phyloP scores from a whole-genome alignment of 495 filamentous ascomycete genomes.

The Xylaria scruposa region DNA sequence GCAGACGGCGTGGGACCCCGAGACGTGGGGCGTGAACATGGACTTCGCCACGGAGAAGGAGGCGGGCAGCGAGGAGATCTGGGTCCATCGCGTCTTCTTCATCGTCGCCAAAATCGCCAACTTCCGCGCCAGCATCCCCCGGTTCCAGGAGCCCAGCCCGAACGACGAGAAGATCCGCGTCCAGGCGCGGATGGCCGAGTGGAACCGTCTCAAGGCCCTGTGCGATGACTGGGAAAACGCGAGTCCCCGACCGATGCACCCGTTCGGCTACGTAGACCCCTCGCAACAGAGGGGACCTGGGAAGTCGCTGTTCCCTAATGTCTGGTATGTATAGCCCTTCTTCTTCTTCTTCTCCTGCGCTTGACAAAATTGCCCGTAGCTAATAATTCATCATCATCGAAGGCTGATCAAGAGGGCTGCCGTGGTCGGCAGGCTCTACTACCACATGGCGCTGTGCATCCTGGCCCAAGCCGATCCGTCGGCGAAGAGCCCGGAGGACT shows the following conservation, averaged over 20 bases:
- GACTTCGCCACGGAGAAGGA: constrained; percentile 59
- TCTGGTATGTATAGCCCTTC: constrained; percentile 66
- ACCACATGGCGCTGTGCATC: constrained; percentile 82
- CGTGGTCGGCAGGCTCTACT: constrained; percentile 85
- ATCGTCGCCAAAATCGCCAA: constrained; percentile 88
- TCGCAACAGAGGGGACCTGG: constrained; percentile 63
- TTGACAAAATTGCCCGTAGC: neutral
- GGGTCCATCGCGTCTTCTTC: constrained; percentile 89
- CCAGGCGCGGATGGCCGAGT: constrained; percentile 73
- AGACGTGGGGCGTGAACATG: constrained; percentile 91
- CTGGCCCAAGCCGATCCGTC: constrained; percentile 81
- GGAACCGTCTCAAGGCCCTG: constrained; percentile 73
- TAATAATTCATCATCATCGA: constrained; percentile 26
- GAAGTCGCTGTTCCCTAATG: constrained; percentile 82
- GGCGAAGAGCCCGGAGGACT: constrained; percentile 64
- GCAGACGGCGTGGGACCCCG: constrained; percentile 88
- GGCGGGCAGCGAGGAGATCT: constrained; percentile 75
- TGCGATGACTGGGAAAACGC: constrained; percentile 82
- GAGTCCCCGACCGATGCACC: constrained; percentile 85
- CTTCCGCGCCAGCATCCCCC: constrained; percentile 73
- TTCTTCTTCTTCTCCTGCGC: neutral
- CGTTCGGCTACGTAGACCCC: constrained; percentile 76
- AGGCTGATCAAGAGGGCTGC: constrained; percentile 85
- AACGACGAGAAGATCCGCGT: constrained; percentile 67
- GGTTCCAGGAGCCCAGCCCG: constrained; percentile 63